Base-by-base conservation (phyloP, 768 basidiomycete species). In the Pulveroboletus sp. region DNA sequence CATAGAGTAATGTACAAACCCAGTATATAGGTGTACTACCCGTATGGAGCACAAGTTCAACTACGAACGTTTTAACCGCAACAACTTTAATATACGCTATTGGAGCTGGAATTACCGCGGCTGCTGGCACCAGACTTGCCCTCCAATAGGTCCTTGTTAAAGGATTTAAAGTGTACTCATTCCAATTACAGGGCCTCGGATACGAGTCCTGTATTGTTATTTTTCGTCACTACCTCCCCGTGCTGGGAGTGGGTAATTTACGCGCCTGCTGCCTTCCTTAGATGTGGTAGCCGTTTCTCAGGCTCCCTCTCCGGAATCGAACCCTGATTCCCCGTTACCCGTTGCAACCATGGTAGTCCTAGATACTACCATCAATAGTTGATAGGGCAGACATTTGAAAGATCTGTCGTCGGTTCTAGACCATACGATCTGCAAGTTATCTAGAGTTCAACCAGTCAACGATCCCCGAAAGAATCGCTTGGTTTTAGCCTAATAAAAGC, bases 281-380 rank as follows among this genome's bases (percentile, higher is more conserved):
- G 64, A 67, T 66, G 61, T 66, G 66, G 60, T 64, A 66, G 66
- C 66, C 62, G 53, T 65, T 68, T 63, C 62, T 63, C 62, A 63
- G 63, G 62, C 62, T 39, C 38, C 38, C 38, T 39, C 38, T 39
- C 38, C 13, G 21, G 19, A 40, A 57, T 7, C 66, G 71, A 74
- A 77, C 77, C 77, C 77, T 79, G 75, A 80, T 81, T 81, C 80
- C 80, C 81, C 77, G 78, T 84, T 82, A 84, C 82, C 81, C 80
- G 77, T 84, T 78, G 76, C 77, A 79, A 82, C 79, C 81, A 83
- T 80, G 81, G 79, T 82, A 81, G 80, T 76, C 81, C 80, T 76
- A 75, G 78, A 81, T 77, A 75, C 80, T 81, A 79, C 79, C 79
- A 80, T 81, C 77, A 73, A 82, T 80, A 83, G 78, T 81, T 83